These are phyloP conservation scores for Colletotrichum sp. DNA, from an alignment of 2,329 filamentous ascomycete species.

Conservation along the genomic window DNA sequence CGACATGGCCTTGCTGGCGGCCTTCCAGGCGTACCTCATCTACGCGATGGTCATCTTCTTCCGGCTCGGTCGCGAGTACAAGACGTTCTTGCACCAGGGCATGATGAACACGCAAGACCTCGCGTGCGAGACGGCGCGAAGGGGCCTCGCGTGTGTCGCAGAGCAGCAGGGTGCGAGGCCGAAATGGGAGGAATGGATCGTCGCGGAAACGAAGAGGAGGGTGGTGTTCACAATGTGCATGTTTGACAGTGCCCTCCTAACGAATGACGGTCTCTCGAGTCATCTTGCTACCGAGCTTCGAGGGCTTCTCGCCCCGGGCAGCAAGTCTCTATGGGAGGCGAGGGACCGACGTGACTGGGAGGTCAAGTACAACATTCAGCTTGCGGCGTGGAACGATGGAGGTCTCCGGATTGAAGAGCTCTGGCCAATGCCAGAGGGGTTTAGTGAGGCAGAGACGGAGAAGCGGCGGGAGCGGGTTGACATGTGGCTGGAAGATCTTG, in stretches of 20 bases:
- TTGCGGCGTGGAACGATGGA: constrained; percentile 46
- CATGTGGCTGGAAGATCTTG: constrained; percentile 52
- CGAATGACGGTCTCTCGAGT: constrained; percentile 45
- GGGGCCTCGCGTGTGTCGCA: constrained; percentile 47
- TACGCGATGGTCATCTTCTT: constrained; percentile 56
- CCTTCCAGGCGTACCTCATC: constrained; percentile 60
- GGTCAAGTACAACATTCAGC: constrained; percentile 42
- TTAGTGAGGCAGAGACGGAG: constrained; percentile 32
- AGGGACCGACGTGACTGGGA: constrained; percentile 43
- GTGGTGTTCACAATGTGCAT: constrained; percentile 58
- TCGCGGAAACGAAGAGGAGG: constrained; percentile 56
- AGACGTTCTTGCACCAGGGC: constrained; percentile 40
- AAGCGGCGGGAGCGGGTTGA: constrained; percentile 44
- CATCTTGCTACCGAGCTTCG: constrained; percentile 54
- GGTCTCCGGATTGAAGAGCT: constrained; percentile 53
- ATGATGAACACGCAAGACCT: constrained; percentile 57
- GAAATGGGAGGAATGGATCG: constrained; percentile 58
- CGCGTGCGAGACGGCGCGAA: constrained; percentile 41
- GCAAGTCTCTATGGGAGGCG: constrained; percentile 48
- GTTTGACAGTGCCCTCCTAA: constrained; percentile 53
- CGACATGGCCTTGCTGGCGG: constrained; percentile 37
- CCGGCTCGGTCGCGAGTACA: constrained; percentile 25
- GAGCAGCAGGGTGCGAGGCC: constrained; percentile 45
- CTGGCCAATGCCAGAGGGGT: constrained; percentile 44
- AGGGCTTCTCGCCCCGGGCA: constrained; percentile 45